Evolutionary conservation across 106 monocot species (phyloP), one percentile per base, ranked within the genome.

Genomic region (Acorus calamus): DNA sequence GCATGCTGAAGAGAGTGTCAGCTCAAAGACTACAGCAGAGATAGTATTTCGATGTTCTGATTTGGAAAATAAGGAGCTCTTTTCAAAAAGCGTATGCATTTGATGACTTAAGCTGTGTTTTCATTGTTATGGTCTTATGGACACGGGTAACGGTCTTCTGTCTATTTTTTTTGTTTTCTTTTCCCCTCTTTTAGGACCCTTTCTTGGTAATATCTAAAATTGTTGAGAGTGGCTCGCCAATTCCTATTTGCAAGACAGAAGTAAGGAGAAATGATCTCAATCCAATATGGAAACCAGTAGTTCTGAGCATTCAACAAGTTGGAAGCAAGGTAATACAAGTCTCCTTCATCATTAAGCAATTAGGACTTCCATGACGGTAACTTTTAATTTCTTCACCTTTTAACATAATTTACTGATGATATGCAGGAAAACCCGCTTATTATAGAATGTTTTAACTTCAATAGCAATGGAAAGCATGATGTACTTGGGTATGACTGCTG

Each of bases 211-310:
- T 94, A 72, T 94, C 89, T 47, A 84, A 72, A 81, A 69, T 56
- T n/a, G 57, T 84, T 12, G 89, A 89, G 52, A 79, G 64, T 84
- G 94, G 84, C 42, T 72, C 59, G 46, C 61, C 65, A 50, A 74
- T 87, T 70, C 94, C 94, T 70, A 76, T 94, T 67, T 89, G 77
- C 71, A 94, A 89, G 75, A 89, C 94, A 45, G 94, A 94, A 82
- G 89, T 89, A 61, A 83, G 60, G 72, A 94, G 80, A 75, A 94
- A 94, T 76, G 84, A 94, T 69, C 94, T 86, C 41, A 86, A 89
- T 80, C 94, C 94, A 44, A 79, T 42, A 5, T 94, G 89, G 89
- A 94, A 84, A 58, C 81, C 89, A 59, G 60, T 86, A 53, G 55
- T 78, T 64, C 8, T 89, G 70, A 94, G 82, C 74, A 78, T 94